Base-by-base conservation (phyloP, 495 filamentous ascomycete species). In the Penicillium manginii region DNA sequence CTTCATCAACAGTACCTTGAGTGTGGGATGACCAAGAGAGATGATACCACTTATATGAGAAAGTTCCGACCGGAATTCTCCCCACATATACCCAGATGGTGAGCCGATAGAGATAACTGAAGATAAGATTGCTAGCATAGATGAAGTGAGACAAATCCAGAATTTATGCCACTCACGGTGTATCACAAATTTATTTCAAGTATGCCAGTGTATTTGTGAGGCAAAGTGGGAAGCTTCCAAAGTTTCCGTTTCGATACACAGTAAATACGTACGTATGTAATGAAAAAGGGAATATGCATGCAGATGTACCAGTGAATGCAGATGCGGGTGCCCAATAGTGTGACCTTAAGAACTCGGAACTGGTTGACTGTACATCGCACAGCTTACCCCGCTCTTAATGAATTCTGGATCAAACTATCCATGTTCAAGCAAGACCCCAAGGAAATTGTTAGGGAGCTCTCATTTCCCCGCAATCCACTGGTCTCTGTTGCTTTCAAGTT, bases 1-100 rank as follows among this genome's bases (percentile, higher is more conserved):
- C 49, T 51, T 21, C 26, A 51, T 33, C 23, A 51, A 21, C 49
- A 51, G 15, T 51, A 51, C 29, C 49, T 51, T n/a, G 23, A 51
- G 3, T 51, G 49, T n/a, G 49, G 49, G 11, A 51, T 51, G 49
- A 51, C 49, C 3, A 51, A 51, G 21, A 43, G 40, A 19, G 40
- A 43, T 43, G 40, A 43, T 9, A 33, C 52, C 2, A 54, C 39
- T 8, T 54, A 54, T 42, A 32, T 21, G 52, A 54, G 8, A 43
- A 46, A 35, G 23, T 46, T 22, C 21, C 9, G 14, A 1, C 19
- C 23, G 9, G 52, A 54, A 3, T 46, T 46, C 0, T 32, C 23
- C 9, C 17, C 40, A n/a, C 22, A 46, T 9, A 35, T 54, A 29
- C 40, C 40, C 4, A 32, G 40, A 9, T 54, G 26, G 39, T 47